These are phyloP conservation scores for Elongisporangium senticosum DNA, from an alignment of 352 stramenopile genomes.

Conservation along the genomic window DNA sequence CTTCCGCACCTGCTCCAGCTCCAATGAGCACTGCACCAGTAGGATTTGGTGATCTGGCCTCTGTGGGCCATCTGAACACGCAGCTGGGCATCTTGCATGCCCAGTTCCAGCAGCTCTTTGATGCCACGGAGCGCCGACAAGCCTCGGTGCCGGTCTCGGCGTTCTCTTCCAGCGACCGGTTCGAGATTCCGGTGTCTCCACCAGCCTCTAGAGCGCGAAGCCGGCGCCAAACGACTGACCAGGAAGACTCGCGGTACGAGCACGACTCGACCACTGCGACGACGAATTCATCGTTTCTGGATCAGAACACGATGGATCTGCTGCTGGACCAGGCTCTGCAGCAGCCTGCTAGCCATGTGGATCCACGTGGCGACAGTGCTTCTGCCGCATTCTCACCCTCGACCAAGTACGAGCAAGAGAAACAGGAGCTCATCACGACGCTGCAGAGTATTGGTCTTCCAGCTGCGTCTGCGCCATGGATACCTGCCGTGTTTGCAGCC, in stretches of 20 bases:
- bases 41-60: conserved; percentile 22
- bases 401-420: conserved; percentile 13
- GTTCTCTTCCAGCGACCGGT: conserved; percentile 31
- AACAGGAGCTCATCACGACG: conserved; percentile 33
- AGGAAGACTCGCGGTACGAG: conserved; percentile 9
- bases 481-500: conserved; percentile 4
- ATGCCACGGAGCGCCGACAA: conserved; percentile 22
- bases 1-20: conserved; percentile 7
- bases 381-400: neutral
- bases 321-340: conserved; percentile 25
- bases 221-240: conserved; percentile 1
- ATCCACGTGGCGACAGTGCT: neutral
- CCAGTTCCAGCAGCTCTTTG: conserved; percentile 58
- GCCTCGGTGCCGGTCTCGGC: neutral
- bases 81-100: conserved; percentile 46
- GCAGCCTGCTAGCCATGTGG: neutral
- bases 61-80: conserved; percentile 37
- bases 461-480: neutral
- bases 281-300: neutral
- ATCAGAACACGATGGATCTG: conserved; percentile 18
- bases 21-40: neutral
- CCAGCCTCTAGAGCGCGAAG: conserved; percentile 7
- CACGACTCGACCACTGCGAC: neutral
- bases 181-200: conserved; percentile 29
- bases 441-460: conserved; percentile 22